Percentiles rank a stretch among this genome's conserved stretches.
phyloP scores from a whole-genome alignment of 2,329 filamentous ascomycete species.

The Cladosporium sp. region DNA sequence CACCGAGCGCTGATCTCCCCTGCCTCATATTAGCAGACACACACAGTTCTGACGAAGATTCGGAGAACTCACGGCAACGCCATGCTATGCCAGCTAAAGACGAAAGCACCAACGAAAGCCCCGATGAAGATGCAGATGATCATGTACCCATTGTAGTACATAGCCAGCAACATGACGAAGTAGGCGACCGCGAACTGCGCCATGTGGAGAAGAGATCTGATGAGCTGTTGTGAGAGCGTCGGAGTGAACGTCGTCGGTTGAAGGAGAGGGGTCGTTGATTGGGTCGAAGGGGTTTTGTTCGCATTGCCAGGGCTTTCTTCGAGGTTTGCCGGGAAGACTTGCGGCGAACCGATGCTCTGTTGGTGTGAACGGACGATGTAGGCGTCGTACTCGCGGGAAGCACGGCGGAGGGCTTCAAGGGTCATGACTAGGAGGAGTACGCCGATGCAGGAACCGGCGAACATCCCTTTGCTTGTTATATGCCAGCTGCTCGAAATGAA shows the following conservation, averaged over 20 bases:
- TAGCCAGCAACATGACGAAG: constrained; percentile 63
- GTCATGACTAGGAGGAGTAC: constrained; percentile 65
- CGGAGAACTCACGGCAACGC: constrained; percentile 9
- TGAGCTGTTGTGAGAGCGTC: constrained; percentile 57
- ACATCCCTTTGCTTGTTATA: constrained; percentile 62
- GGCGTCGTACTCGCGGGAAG: constrained; percentile 66
- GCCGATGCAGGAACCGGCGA: constrained; percentile 74
- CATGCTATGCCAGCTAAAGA: constrained; percentile 62
- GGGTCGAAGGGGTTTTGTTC: background rate
- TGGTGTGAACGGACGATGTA: constrained; percentile 47
- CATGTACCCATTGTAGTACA: constrained; percentile 65
- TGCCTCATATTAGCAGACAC: constrained; percentile 7
- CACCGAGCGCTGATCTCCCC: constrained; percentile 18
- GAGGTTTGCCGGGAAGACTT: background rate
- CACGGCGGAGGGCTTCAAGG: constrained; percentile 66
- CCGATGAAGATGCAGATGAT: constrained; percentile 78
- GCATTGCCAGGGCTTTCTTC: background rate
- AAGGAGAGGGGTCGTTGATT: constrained; percentile 1
- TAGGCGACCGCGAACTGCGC: constrained; percentile 70
- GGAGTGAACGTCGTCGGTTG: constrained; percentile 38
- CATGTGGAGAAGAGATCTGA: constrained; percentile 63
- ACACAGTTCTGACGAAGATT: background rate
- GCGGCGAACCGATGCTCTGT: background rate
- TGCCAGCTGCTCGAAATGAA: constrained; percentile 68
- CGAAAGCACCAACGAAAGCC: constrained; percentile 63